Percentiles rank a stretch among this genome's conserved stretches.
These are phyloP conservation scores for Globisporangium cederbergense DNA, from an alignment of 352 stramenopile species.

Conservation along the genomic window DNA sequence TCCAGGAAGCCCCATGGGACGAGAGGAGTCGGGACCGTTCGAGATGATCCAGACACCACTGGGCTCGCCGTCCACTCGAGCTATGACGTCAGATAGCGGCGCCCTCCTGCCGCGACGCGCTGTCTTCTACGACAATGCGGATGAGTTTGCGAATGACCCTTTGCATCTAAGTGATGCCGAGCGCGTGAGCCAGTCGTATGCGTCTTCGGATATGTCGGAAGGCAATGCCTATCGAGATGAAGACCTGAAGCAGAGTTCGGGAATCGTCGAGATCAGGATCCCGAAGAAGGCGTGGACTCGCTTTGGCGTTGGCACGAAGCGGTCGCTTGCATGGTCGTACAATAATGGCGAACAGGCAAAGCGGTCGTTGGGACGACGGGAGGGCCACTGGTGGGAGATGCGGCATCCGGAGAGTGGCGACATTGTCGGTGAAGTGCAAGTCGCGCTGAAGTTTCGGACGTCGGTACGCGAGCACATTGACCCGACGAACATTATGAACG, in stretches of 20 bases:
- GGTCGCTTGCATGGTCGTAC: conserved; percentile 74
- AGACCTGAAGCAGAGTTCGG: conserved; percentile 31
- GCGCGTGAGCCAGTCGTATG: conserved; percentile 66
- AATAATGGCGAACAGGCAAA: conserved; percentile 73
- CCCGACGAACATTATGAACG: conserved; percentile 62
- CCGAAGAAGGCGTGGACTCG: conserved; percentile 81
- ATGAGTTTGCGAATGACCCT: conserved; percentile 37
- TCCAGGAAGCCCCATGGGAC: conserved; percentile 46
- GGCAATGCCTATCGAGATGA: conserved; percentile 29
- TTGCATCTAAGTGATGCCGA: conserved; percentile 62
- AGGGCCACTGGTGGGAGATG: conserved; percentile 87
- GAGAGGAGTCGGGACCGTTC: conserved; percentile 58
- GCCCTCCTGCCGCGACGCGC: conserved; percentile 34
- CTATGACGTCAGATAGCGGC: conserved; percentile 14
- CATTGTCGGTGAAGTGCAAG: conserved; percentile 73
- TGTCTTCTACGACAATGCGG: conserved; percentile 46
- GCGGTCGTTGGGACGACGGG: conserved; percentile 59
- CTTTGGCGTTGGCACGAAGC: conserved; percentile 55
- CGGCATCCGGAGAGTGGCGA: conserved; percentile 68
- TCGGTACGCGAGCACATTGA: conserved; percentile 51
- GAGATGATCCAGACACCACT: conserved; percentile 61
- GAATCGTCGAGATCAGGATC: conserved; percentile 77
- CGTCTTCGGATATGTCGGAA: conserved; percentile 57
- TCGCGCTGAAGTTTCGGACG: conserved; percentile 80
- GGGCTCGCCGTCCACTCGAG: conserved; percentile 34